phyloP scores from a whole-genome alignment of 2,329 filamentous ascomycete genomes.

The Sporothrix variecibatus region DNA sequence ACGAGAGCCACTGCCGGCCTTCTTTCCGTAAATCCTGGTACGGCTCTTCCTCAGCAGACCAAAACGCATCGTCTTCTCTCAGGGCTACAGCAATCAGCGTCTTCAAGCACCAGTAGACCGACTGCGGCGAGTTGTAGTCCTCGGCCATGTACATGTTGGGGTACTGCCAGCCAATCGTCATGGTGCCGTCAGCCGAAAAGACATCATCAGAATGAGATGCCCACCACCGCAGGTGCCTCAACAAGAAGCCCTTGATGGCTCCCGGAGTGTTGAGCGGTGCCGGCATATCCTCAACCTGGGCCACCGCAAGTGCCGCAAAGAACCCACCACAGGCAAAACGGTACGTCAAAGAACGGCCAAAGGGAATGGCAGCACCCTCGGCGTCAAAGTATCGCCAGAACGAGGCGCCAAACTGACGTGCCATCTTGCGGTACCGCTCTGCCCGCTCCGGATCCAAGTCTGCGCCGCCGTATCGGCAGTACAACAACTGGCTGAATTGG shows the following conservation, averaged over 20 bases:
- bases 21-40: slow-evolving; percentile 30
- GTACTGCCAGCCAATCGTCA: slow-evolving; percentile 44
- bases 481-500: slow-evolving; percentile 42
- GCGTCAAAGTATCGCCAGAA: slow-evolving; percentile 48
- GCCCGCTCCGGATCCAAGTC: slow-evolving; percentile 42
- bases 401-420: slow-evolving; percentile 39
- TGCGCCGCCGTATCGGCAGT: slow-evolving; percentile 41
- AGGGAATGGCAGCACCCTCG: slow-evolving; percentile 47
- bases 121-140: slow-evolving; percentile 60
- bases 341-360: slow-evolving; percentile 49
- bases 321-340: slow-evolving; percentile 49
- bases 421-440: slow-evolving; percentile 37
- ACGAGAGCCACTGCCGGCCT: slow-evolving; percentile 40
- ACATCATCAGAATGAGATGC: slow-evolving; percentile 38
- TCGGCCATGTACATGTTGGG: slow-evolving; percentile 57
- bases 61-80: slow-evolving; percentile 45
- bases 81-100: slow-evolving; percentile 48
- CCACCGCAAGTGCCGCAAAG: slow-evolving; percentile 45
- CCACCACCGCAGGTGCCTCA: slow-evolving; percentile 50
- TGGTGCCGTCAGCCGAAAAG: slow-evolving; percentile 46
- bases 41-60: slow-evolving; percentile 43
- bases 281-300: slow-evolving; percentile 40
- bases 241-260: slow-evolving; percentile 45
- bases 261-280: slow-evolving; percentile 40
- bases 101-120: slow-evolving; percentile 57